phyloP scores from a whole-genome alignment of 192 early-diverging fungal species.

The Backusella tuberculispora region DNA sequence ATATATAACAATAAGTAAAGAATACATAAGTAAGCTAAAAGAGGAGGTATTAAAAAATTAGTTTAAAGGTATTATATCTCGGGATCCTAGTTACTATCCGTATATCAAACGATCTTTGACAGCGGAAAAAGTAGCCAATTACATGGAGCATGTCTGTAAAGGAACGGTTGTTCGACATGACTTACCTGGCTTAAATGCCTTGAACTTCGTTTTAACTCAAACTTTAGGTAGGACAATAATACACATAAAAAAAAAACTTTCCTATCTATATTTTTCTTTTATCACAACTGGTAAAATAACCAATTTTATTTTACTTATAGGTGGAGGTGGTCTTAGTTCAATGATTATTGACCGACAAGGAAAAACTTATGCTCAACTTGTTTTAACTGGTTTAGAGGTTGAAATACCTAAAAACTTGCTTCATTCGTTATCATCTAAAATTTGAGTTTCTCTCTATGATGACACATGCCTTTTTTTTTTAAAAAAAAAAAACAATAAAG shows the following conservation, averaged over 20 bases:
- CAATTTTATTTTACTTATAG: not conserved
- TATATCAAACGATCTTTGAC: conserved; percentile 59
- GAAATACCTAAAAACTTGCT: conserved; percentile 45
- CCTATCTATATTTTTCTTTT: not conserved
- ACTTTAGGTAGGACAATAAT: conserved; percentile 43
- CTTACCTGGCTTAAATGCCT: conserved; percentile 56
- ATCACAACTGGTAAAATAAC: not conserved
- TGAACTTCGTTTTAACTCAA: conserved; percentile 69
- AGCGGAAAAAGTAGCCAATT: conserved; percentile 48
- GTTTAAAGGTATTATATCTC: conserved; percentile 56
- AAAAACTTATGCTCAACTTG: conserved; percentile 70
- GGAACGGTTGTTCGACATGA: conserved; percentile 62
- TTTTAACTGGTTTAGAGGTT: conserved; percentile 53
- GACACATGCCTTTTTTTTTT: too few relatives aligned
- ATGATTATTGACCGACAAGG: conserved; percentile 65
- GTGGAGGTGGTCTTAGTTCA: conserved; percentile 66
- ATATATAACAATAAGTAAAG: too few relatives aligned
- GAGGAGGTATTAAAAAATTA: not conserved
- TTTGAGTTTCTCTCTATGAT: not conserved
- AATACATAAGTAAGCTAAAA: not conserved
- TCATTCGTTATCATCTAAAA: not conserved
- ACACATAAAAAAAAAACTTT: not conserved
- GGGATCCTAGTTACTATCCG: conserved; percentile 58
- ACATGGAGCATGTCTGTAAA: conserved; percentile 60
- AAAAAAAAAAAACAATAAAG: not conserved